Conservation (phyloP, 2,329 filamentous ascomycete genomes). For the Epichloe typhina region DNA sequence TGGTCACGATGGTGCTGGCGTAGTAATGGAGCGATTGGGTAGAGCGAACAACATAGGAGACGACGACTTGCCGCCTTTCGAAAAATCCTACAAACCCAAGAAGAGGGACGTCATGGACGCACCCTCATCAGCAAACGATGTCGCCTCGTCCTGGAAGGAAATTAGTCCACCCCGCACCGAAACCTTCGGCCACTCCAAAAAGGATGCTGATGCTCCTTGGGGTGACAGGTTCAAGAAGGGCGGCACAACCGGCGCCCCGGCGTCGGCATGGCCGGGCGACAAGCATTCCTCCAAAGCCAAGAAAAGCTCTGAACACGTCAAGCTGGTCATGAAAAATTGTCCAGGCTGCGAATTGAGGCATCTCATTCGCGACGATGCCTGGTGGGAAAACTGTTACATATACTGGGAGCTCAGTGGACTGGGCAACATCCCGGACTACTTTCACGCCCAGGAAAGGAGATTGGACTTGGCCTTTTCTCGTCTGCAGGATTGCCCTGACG, state of each 20-base stretch:
- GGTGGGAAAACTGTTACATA: constrained; percentile 8
- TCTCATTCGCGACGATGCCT: constrained; percentile 6
- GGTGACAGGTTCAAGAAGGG: background rate
- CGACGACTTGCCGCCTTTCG: background rate
- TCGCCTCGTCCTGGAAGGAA: background rate
- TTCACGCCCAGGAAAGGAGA: background rate
- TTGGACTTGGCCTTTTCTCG: constrained; percentile 1
- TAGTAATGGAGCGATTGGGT: background rate
- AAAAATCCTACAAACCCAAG: background rate
- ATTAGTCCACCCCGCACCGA: background rate
- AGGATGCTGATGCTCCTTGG: background rate
- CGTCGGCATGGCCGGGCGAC: background rate
- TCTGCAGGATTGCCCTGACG: constrained; percentile 1
- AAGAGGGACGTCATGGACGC: background rate
- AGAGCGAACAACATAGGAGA: background rate
- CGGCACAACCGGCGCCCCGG: background rate
- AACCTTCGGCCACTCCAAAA: background rate
- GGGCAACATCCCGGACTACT: constrained; percentile 1
- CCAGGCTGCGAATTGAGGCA: constrained; percentile 6
- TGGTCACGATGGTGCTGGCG: background rate
- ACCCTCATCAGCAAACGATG: background rate
- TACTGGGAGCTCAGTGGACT: constrained; percentile 3
- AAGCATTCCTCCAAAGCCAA: background rate
- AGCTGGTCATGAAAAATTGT: background rate
- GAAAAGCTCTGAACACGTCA: background rate